Evolutionary conservation across 2,329 filamentous ascomycete species (phyloP).

Genomic region (Blastomyces gilchristii): DNA sequence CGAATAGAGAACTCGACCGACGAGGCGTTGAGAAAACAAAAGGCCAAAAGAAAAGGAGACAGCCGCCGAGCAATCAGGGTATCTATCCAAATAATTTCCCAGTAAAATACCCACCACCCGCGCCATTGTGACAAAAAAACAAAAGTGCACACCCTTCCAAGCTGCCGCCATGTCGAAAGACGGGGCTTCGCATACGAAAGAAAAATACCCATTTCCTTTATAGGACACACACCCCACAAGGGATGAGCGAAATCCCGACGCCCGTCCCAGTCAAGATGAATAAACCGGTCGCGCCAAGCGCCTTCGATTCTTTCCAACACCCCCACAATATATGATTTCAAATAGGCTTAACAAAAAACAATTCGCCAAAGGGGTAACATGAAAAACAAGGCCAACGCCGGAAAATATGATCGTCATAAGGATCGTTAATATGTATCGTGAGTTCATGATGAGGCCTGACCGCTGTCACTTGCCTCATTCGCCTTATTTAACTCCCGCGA

Average conservation of each 20-base stretch:
- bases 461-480: slow-evolving; percentile 14
- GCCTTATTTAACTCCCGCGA: slow-evolving; percentile 8
- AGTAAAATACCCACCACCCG: not conserved
- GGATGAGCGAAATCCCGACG: not conserved
- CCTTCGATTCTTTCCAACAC: not conserved
- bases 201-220: not conserved
- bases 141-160: not conserved
- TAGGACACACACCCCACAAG: not conserved
- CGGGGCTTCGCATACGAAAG: not conserved
- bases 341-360: not conserved
- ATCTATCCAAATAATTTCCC: not conserved
- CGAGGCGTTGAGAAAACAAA: not conserved
- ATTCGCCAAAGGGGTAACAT: not conserved
- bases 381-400: not conserved
- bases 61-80: not conserved
- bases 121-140: not conserved
- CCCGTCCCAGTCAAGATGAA: not conserved
- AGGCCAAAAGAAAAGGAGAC: not conserved
- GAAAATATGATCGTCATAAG: not conserved
- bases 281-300: not conserved
- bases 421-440: not conserved
- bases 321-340: not conserved
- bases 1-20: not conserved
- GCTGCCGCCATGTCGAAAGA: not conserved
- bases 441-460: slow-evolving; percentile 10